Base-by-base conservation (phyloP, 2,329 filamentous ascomycete species). In the Exophiala viscosa region DNA sequence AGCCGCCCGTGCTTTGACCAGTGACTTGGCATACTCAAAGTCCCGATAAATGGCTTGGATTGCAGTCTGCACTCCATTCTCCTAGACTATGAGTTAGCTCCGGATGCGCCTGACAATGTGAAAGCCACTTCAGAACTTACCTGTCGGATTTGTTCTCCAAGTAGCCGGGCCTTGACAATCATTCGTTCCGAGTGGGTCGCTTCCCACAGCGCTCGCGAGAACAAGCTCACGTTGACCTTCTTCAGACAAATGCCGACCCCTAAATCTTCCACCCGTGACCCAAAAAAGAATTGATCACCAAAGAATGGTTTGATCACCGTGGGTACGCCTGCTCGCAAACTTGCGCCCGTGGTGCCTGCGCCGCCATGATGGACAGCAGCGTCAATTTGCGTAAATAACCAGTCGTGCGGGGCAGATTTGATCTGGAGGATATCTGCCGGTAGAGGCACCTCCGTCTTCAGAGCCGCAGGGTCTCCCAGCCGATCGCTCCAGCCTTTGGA, bases 401-500 rank as follows among this genome's bases (percentile, higher is more conserved):
- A 99, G 72, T 97, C 93, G 65, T 99, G 93, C 0, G 93, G 93
- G 2, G 89, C 91, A 7, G 88, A 85, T 65, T 91, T 87, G 68
- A 99, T 97, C 67, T 88, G 84, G 65, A 88, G 82, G 41, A 99
- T 95, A 63, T 92, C 88, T 0, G 84, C 73, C 1, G 93, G 88
- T 0, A 95, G 72, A 2, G 79, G 82, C 51, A 91, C 81, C 62
- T 88, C 84, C 0, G 80, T 74, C 57, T 84, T 82, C 13, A 78
- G 72, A 20, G 76, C 75, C 31, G 77, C 70, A 47, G 83, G 79
- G 54, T 79, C 80, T 14, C 81, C 79, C 18, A 88, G 73, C 18
- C 92, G 85, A 67, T 97, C 92, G 1, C 90, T 96, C 93, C 93
- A 99, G 28, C 93, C 93, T 69, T 97, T 97, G 40, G 90, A 95